Percentiles rank a stretch among this genome's conserved stretches.
Conservation (phyloP, 2,329 filamentous ascomycete species). For the Peltaster fructicola region DNA sequence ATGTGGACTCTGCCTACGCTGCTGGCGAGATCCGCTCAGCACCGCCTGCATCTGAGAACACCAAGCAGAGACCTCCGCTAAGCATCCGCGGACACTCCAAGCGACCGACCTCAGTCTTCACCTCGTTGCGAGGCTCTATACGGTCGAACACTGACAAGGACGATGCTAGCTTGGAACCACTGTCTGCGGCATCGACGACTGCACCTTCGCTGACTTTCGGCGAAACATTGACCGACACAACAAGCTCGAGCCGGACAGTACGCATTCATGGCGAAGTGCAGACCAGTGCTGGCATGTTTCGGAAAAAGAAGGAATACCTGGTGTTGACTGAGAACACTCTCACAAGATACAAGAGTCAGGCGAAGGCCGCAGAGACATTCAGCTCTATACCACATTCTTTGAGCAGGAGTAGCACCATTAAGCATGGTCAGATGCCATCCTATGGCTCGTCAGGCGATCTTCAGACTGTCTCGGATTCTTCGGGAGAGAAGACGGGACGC, state of each 20-base stretch:
- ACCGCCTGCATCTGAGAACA: constrained; percentile 9
- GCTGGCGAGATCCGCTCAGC: constrained; percentile 8
- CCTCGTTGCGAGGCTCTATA: constrained; percentile 34
- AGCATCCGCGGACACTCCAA: constrained; percentile 10
- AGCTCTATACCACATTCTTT: constrained; percentile 21
- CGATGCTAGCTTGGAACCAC: constrained; percentile 18
- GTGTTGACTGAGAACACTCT: constrained; percentile 53
- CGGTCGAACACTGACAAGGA: constrained; percentile 33
- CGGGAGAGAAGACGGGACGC: constrained; percentile 37
- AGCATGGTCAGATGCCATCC: constrained; percentile 41
- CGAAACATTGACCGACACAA: constrained; percentile 14
- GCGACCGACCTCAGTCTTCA: constrained; percentile 37
- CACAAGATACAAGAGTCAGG: constrained; percentile 49
- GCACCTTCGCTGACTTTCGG: constrained; percentile 27
- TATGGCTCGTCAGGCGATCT: constrained; percentile 44
- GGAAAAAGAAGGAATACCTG: constrained; percentile 55
- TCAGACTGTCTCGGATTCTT: constrained; percentile 33
- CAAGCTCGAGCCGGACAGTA: constrained; percentile 26
- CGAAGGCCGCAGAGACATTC: constrained; percentile 47
- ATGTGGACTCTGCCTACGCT: constrained; percentile 10
- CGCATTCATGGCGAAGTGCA: constrained; percentile 53
- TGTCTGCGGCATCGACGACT: constrained; percentile 33
- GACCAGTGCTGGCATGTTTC: constrained; percentile 50
- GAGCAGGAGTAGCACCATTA: constrained; percentile 27
- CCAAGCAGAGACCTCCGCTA: constrained; percentile 13